Conservation (phyloP, 1,284 basidiomycete genomes). For the Porogramme epimiltina region DNA sequence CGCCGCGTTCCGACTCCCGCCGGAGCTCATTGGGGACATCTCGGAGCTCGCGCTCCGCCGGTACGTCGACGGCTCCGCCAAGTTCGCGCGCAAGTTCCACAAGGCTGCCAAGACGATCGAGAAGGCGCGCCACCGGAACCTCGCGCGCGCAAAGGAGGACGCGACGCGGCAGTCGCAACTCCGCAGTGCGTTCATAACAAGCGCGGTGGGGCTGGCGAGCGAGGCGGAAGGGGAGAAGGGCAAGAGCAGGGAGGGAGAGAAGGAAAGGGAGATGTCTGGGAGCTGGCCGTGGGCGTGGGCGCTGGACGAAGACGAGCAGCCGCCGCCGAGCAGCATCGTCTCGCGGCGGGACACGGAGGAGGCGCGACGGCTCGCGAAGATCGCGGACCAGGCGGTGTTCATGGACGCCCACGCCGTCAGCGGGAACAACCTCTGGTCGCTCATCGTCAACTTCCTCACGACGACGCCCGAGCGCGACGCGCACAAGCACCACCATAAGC, state of each 20-base stretch:
- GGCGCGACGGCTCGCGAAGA: conserved; percentile 65
- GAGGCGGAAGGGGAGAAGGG: not conserved
- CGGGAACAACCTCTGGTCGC: conserved; percentile 71
- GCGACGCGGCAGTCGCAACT: conserved; percentile 30
- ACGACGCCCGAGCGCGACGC: conserved; percentile 34
- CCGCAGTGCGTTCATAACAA: not conserved
- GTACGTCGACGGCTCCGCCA: conserved; percentile 58
- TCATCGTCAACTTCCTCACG: conserved; percentile 63
- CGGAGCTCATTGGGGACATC: conserved; percentile 69
- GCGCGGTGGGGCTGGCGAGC: not conserved
- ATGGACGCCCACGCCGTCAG: conserved; percentile 56
- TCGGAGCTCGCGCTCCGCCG: conserved; percentile 65
- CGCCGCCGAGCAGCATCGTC: conserved; percentile 82
- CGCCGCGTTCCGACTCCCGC: conserved; percentile 49
- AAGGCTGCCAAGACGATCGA: conserved; percentile 57
- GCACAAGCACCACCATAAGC: conserved; percentile 12
- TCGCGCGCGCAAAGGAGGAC: conserved; percentile 63
- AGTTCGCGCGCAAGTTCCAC: conserved; percentile 66
- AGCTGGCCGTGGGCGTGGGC: conserved; percentile 79
- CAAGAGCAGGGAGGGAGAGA: conserved; percentile 44
- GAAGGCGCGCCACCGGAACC: conserved; percentile 57
- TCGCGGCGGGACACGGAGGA: conserved; percentile 77
- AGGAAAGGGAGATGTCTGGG: conserved; percentile 51
- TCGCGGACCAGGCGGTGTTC: conserved; percentile 68
- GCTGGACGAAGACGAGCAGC: conserved; percentile 70